These are phyloP conservation scores for Debaryomyces hansenii DNA, from an alignment of 805 yeast species.

Conservation along the genomic window DNA sequence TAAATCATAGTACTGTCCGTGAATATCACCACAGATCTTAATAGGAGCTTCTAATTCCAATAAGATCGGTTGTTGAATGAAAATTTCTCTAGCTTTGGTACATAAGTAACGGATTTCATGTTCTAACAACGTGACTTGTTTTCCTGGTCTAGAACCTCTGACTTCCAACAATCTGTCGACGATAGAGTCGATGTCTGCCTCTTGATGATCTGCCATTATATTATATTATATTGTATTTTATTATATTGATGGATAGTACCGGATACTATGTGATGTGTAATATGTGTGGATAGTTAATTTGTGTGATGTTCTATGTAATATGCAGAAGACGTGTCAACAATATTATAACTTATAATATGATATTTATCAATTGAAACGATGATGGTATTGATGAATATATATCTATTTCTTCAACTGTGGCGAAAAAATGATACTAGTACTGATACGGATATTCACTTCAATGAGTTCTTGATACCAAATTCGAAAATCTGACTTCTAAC, in stretches of 20 bases:
- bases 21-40: constrained; percentile 96
- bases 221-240: constrained; percentile 3
- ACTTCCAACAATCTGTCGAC: constrained; percentile 96
- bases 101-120: constrained; percentile 93
- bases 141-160: constrained; percentile 97
- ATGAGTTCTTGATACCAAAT: background rate
- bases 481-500: background rate
- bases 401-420: background rate
- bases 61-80: constrained; percentile 95
- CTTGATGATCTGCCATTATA: constrained; percentile 45
- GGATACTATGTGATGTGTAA: background rate
- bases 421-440: background rate
- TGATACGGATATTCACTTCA: background rate
- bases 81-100: constrained; percentile 96
- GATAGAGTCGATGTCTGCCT: constrained; percentile 95
- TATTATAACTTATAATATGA: background rate
- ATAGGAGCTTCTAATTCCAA: constrained; percentile 97
- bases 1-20: constrained; percentile 96
- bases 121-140: constrained; percentile 91
- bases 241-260: constrained; percentile 1
- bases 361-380: background rate
- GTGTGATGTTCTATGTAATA: constrained; percentile 2
- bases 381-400: background rate
- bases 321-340: background rate
- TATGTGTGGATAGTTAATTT: constrained; percentile 6